Percentiles rank a stretch among this genome's conserved stretches.
These are phyloP conservation scores for Aegilops sharonensis DNA, from an alignment of 176 grass and related monocot genomes.

Conservation along the genomic window DNA sequence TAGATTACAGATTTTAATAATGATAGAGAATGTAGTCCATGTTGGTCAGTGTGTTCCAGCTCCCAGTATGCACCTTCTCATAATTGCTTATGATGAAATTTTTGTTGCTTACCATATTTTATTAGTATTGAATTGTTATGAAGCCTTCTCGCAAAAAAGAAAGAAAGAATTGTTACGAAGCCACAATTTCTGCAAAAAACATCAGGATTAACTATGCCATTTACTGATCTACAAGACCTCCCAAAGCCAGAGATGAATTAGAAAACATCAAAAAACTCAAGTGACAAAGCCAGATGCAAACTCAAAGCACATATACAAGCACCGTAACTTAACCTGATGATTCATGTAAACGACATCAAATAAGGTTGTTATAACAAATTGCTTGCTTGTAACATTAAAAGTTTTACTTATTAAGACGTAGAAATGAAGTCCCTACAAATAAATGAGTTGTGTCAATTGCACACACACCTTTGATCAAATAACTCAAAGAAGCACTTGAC, in stretches of 20 bases:
- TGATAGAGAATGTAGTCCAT: neutral
- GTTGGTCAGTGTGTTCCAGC: neutral
- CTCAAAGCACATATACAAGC: neutral
- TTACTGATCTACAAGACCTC: constrained; percentile 1
- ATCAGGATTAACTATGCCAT: neutral
- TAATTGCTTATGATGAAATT: neutral
- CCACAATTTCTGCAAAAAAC: neutral
- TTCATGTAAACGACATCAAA: neutral
- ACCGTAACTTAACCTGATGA: neutral
- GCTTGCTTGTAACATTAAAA: constrained; percentile 1
- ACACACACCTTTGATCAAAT: neutral
- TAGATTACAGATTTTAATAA: neutral
- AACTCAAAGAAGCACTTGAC: neutral
- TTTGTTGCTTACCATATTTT: neutral
- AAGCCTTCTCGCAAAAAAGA: too few relatives aligned
- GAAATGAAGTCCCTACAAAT: neutral
- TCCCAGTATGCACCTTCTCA: neutral
- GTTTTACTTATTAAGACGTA: neutral
- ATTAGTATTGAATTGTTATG: neutral
- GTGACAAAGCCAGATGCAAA: neutral
- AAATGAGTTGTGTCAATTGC: neutral
- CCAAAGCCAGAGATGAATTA: neutral
- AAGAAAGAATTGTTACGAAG: neutral
- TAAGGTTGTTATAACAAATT: neutral
- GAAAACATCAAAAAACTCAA: neutral